Base-by-base conservation (phyloP, 495 filamentous ascomycete genomes). In the Lepraria neglecta region DNA sequence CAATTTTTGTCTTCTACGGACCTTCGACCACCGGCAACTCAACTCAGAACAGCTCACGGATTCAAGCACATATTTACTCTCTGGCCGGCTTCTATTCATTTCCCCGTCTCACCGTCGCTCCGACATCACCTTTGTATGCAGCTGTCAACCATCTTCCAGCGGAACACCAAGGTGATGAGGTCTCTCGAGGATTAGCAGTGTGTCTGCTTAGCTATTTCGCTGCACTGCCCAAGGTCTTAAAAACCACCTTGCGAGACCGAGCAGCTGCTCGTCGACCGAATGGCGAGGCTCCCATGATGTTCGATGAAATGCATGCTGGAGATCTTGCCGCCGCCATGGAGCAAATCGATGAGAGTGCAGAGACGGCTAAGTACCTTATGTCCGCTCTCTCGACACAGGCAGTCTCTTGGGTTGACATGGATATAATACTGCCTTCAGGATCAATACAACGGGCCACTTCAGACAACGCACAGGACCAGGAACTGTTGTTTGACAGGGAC, bases 271-370 rank as follows among this genome's bases (percentile, higher is more conserved):
- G 51, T 38, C 56, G 59, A 35, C 60, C 56, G 28, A 63, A 62
- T 24, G 54, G 77, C 68, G 69, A 70, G 65, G 78, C 81, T 11
- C 82, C 87, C 2, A 77, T 78, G 55, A 78, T 94, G 60, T 97
- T 97, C 70, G 83, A 90, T 64, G 91, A 96, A 70, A 85, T 89
- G 74, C 94, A 99, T 80, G 91, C 92, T 6, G 94, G 90, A 45
- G 85, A 95, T 68, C 75, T 99, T 52, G 91, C 92, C 35, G 87
- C 87, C 68, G 82, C 84, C 6, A 91, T 96, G 83, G 79, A 82
- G 7, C 85, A 81, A 74, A 84, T 92, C 45, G 88, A 92, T 27
- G 86, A 90, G 70, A 80, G 84, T 3, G 68, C 71, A 42, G 87
- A 91, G 3, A 82, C 91, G n/a, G 80, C 91, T 48, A 73, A 77